phyloP scores from a whole-genome alignment of 2,329 filamentous ascomycete genomes.

The Hypoxylon sp. region DNA sequence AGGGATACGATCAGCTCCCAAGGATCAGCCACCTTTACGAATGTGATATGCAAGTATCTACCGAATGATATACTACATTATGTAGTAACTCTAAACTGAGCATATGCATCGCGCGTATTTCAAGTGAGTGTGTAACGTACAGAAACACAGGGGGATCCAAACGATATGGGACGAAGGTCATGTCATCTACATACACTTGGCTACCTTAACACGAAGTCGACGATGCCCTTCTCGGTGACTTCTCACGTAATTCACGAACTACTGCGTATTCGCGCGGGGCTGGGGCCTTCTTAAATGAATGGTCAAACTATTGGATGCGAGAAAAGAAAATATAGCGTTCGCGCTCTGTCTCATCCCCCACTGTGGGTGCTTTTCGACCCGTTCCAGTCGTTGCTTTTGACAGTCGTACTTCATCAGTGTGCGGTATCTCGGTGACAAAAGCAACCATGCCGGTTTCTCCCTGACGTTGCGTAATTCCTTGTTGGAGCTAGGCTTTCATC shows the following conservation, averaged over 20 bases:
- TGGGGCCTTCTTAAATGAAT: slow-evolving; percentile 22
- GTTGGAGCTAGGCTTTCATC: slow-evolving; percentile 14
- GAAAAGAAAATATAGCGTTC: slow-evolving; percentile 29
- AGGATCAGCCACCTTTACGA: slow-evolving; percentile 33
- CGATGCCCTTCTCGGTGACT: not conserved
- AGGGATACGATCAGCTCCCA: slow-evolving; percentile 26
- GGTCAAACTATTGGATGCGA: slow-evolving; percentile 33
- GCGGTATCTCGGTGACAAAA: slow-evolving; percentile 12
- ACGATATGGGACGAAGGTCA: slow-evolving; percentile 7
- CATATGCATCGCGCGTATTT: slow-evolving; percentile 32
- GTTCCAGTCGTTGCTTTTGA: slow-evolving; percentile 33
- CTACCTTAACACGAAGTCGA: slow-evolving; percentile 1
- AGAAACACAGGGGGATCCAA: slow-evolving; percentile 5
- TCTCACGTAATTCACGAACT: not conserved
- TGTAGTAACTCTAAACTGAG: slow-evolving; percentile 14
- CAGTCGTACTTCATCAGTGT: slow-evolving; percentile 6
- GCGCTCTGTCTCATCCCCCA: slow-evolving; percentile 9
- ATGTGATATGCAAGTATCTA: slow-evolving; percentile 38
- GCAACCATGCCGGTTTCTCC: slow-evolving; percentile 20
- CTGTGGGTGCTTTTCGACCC: slow-evolving; percentile 16
- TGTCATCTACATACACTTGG: slow-evolving; percentile 21
- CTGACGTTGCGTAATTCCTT: slow-evolving; percentile 26
- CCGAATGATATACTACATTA: slow-evolving; percentile 23
- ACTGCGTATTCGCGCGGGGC: slow-evolving; percentile 16
- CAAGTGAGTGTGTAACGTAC: slow-evolving; percentile 21